Conservation (phyloP, 2,329 filamentous ascomycete species). For the Calonectria multiphialidica region DNA sequence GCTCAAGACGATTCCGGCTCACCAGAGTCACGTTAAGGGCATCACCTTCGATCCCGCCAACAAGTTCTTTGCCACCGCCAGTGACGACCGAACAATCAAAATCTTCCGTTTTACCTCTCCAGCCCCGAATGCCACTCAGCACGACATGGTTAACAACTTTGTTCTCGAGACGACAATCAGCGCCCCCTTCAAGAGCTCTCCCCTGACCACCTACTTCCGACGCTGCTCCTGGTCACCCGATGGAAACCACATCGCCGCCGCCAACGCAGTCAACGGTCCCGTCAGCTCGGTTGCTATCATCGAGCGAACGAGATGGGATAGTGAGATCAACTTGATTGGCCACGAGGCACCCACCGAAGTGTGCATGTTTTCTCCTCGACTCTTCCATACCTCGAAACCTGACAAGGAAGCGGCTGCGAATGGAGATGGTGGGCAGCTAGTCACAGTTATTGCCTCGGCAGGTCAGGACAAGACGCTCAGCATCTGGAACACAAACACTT, state of each 20-base stretch:
- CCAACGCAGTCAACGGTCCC: slow-evolving; percentile 96
- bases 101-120: slow-evolving; percentile 96
- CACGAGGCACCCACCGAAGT: slow-evolving; percentile 98
- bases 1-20: slow-evolving; percentile 90
- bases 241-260: slow-evolving; percentile 95
- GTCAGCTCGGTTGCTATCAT: slow-evolving; percentile 98
- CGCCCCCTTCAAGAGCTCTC: slow-evolving; percentile 88
- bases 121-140: slow-evolving; percentile 88
- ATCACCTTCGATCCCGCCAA: slow-evolving; percentile 99
- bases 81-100: slow-evolving; percentile 96
- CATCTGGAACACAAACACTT: slow-evolving; percentile 97
- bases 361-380: slow-evolving; percentile 92
- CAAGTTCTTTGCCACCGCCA: slow-evolving; percentile 98
- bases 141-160: slow-evolving; percentile 98
- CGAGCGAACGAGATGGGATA: slow-evolving; percentile 91
- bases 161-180: slow-evolving; percentile 92
- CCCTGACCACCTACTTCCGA: slow-evolving; percentile 95
- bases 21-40: slow-evolving; percentile 98
- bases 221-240: slow-evolving; percentile 98
- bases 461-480: slow-evolving; percentile 97
- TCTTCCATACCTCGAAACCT: slow-evolving; percentile 83
- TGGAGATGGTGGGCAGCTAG: slow-evolving; percentile 61
- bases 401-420: slow-evolving; percentile 63
- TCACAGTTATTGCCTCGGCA: slow-evolving; percentile 96
- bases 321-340: slow-evolving; percentile 96